These are phyloP conservation scores for Hamamelis virginiana DNA, from an alignment of 164 flowering plant genomes.

Conservation along the genomic window DNA sequence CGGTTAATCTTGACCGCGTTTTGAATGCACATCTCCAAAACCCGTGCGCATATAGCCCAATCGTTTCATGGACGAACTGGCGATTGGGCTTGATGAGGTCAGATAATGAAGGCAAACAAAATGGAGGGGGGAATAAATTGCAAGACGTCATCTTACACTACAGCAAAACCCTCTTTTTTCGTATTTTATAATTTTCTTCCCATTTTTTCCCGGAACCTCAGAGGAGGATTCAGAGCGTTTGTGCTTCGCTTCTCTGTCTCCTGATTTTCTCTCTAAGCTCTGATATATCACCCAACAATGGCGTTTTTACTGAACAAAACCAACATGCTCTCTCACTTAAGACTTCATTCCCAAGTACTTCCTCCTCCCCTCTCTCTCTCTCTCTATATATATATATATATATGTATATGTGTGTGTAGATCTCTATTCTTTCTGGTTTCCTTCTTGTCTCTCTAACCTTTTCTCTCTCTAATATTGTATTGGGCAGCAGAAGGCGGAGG, in stretches of 20 bases:
- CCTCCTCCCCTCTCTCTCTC: not conserved
- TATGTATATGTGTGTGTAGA: not conserved
- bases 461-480: not conserved
- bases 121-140: too few species aligned
- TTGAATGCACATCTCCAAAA: too few species aligned
- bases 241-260: not conserved
- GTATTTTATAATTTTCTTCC: not conserved
- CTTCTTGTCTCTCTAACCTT: too few species aligned
- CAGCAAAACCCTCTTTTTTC: not conserved
- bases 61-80: too few species aligned
- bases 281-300: constrained; percentile 22
- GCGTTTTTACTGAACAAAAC: constrained; percentile 49
- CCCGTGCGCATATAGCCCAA: too few species aligned
- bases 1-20: too few species aligned
- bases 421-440: not conserved
- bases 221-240: not conserved
- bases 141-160: too few species aligned
- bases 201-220: too few species aligned
- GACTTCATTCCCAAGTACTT: constrained; percentile 45
- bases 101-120: too few species aligned
- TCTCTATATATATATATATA: not conserved
- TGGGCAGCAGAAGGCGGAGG: constrained; percentile 27
- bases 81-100: too few species aligned
- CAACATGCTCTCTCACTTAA: constrained; percentile 33
- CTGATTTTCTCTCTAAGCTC: not conserved